Percentiles rank a stretch among this genome's conserved stretches.
phyloP scores from a whole-genome alignment of 371 early-diverging fungal species.

The Mucor irregularis region DNA sequence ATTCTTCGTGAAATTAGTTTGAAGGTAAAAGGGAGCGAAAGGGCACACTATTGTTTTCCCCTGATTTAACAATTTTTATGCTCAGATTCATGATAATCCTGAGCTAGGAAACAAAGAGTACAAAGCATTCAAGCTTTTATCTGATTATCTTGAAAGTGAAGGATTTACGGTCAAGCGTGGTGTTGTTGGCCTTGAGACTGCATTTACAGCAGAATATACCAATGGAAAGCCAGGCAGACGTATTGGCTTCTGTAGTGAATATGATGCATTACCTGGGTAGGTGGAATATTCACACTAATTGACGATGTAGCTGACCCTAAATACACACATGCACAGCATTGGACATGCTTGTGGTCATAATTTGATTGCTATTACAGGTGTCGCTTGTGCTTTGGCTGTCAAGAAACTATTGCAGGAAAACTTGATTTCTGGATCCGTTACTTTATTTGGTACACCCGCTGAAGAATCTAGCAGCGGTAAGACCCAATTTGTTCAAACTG shows the following conservation, averaged over 20 bases:
- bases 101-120: conserved; percentile 62
- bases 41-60: neutral
- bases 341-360: conserved; percentile 74
- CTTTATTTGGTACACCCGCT: conserved; percentile 80
- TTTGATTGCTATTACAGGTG: conserved; percentile 69
- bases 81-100: conserved; percentile 64
- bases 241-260: conserved; percentile 64
- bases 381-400: conserved; percentile 65
- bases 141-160: conserved; percentile 57
- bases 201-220: conserved; percentile 62
- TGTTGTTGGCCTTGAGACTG: conserved; percentile 60
- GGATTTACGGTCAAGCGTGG: conserved; percentile 58
- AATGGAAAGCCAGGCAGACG: conserved; percentile 40
- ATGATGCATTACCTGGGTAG: conserved; percentile 68
- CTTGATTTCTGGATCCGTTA: conserved; percentile 57
- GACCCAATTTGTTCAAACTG: conserved; percentile 60
- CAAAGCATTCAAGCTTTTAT: conserved; percentile 50
- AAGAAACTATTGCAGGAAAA: conserved; percentile 54
- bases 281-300: neutral
- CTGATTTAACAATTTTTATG: no score
- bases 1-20: conserved; percentile 26
- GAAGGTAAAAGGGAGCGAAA: conserved; percentile 7
- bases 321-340: conserved; percentile 25
- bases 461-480: conserved; percentile 79
- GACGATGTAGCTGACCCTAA: neutral